phyloP scores from a whole-genome alignment of 257 asterid genomes.

The Solanum ossicruentum region DNA sequence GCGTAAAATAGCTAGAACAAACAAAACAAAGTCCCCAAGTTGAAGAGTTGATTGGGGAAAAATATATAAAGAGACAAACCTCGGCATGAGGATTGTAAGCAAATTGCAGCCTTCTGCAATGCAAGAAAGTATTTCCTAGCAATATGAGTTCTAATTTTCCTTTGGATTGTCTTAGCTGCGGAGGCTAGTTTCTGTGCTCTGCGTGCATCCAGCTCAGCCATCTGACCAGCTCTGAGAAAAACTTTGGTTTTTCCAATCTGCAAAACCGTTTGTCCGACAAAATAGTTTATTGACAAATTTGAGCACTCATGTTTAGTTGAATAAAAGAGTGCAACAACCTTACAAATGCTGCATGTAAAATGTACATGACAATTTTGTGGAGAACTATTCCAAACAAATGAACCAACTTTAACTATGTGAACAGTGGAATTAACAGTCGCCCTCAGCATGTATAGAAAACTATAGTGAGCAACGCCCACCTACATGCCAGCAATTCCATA shows the following conservation, averaged over 20 bases:
- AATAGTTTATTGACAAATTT: not conserved
- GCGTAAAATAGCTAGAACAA: not conserved
- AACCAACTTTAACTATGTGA: not conserved
- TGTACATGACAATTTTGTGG: not conserved
- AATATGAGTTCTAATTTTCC: constrained; percentile 69
- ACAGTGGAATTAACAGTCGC: not conserved
- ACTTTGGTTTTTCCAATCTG: constrained; percentile 95
- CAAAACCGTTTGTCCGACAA: not conserved
- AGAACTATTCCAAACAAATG: not conserved
- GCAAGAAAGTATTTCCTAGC: constrained; percentile 73
- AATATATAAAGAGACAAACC: constrained; percentile 26
- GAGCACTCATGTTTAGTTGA: not conserved
- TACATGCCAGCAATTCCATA: not conserved
- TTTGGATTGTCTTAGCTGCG: constrained; percentile 85
- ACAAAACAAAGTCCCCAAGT: not conserved
- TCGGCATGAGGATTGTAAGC: constrained; percentile 70
- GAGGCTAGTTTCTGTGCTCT: constrained; percentile 74
- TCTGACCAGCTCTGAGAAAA: constrained; percentile 95
- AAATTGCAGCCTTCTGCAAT: constrained; percentile 64
- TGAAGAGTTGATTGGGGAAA: not conserved
- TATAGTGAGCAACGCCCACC: not conserved
- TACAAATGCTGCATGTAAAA: not conserved
- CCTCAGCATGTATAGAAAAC: not conserved
- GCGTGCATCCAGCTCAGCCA: constrained; percentile 97
- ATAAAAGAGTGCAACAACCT: not conserved